Evolutionary conservation across 257 asterid species (phyloP).

Genomic region (Nicotiana tabacum): DNA sequence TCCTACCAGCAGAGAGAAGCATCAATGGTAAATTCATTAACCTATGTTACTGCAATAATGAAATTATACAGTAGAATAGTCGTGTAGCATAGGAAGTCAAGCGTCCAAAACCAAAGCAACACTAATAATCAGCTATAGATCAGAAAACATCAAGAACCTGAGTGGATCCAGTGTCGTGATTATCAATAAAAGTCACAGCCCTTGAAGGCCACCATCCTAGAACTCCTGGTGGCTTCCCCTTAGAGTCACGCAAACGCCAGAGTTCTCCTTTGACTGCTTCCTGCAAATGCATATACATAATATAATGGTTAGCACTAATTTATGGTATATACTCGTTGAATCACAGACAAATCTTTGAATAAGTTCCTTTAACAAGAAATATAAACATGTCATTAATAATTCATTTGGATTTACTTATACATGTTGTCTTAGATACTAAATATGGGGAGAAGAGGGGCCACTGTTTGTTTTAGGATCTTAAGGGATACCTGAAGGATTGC

Average conservation of each 20-base stretch:
- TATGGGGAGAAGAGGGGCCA: not conserved
- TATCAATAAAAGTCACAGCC: conserved; percentile 87
- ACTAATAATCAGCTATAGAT: not conserved
- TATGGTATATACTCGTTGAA: not conserved
- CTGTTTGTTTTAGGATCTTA: not conserved
- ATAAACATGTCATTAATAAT: not conserved
- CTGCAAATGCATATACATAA: conserved; percentile 22
- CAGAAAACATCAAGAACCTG: conserved; percentile 46
- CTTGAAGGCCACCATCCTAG: conserved; percentile 98
- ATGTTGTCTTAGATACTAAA: not conserved
- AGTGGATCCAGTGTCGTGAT: conserved; percentile 96
- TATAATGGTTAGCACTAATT: not conserved
- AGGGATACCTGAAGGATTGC: conserved; percentile 81
- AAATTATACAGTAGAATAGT: not conserved
- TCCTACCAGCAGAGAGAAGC: not conserved
- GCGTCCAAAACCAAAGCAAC: not conserved
- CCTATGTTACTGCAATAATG: not conserved
- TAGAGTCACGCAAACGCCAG: conserved; percentile 83
- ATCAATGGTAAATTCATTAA: not conserved
- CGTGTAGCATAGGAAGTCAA: not conserved
- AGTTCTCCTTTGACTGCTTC: conserved; percentile 93
- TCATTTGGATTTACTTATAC: not conserved
- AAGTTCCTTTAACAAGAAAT: not conserved
- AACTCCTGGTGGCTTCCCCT: conserved; percentile 91
- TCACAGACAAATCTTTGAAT: not conserved